phyloP scores from a whole-genome alignment of 2,329 filamentous ascomycete genomes.

The Chaetomiaceae sp. region DNA sequence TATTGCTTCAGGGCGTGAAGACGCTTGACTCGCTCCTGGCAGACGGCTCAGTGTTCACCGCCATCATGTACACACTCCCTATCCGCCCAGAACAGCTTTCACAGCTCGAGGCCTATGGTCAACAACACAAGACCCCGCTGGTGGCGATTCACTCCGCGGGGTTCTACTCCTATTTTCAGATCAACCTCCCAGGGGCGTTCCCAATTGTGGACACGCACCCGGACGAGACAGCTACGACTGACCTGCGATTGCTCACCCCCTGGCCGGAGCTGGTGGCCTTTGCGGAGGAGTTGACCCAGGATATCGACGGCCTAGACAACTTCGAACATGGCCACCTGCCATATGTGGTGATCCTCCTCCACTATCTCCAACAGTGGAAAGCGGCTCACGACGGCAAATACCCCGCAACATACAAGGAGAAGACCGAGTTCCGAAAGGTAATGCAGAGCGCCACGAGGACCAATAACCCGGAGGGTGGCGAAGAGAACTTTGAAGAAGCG shows the following conservation, averaged over 20 bases:
- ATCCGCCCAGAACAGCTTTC: slow-evolving; percentile 41
- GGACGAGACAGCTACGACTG: slow-evolving; percentile 75
- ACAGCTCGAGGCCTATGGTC: slow-evolving; percentile 44
- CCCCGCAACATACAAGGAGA: slow-evolving; percentile 77
- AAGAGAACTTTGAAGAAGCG: slow-evolving; percentile 97
- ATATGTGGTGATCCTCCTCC: slow-evolving; percentile 74
- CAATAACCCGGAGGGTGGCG: slow-evolving; percentile 74
- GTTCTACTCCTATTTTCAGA: slow-evolving; percentile 86
- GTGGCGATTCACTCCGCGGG: slow-evolving; percentile 84
- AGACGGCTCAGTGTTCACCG: slow-evolving; percentile 42
- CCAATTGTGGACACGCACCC: slow-evolving; percentile 96
- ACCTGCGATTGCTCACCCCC: slow-evolving; percentile 76
- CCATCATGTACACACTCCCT: slow-evolving; percentile 52
- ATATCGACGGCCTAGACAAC: slow-evolving; percentile 65
- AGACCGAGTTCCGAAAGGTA: slow-evolving; percentile 71
- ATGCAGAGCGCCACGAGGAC: slow-evolving; percentile 64
- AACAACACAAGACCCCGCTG: slow-evolving; percentile 61
- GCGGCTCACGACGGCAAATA: slow-evolving; percentile 59
- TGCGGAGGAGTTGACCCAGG: slow-evolving; percentile 58
- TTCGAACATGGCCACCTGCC: slow-evolving; percentile 91
- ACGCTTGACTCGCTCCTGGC: slow-evolving; percentile 41
- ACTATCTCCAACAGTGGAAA: slow-evolving; percentile 82
- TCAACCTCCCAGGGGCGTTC: slow-evolving; percentile 71
- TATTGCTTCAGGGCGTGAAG: slow-evolving; percentile 30
- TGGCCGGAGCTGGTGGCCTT: slow-evolving; percentile 78